These are phyloP conservation scores for Metarhizium rileyi DNA, from an alignment of 2,329 filamentous ascomycete species.

Conservation along the genomic window DNA sequence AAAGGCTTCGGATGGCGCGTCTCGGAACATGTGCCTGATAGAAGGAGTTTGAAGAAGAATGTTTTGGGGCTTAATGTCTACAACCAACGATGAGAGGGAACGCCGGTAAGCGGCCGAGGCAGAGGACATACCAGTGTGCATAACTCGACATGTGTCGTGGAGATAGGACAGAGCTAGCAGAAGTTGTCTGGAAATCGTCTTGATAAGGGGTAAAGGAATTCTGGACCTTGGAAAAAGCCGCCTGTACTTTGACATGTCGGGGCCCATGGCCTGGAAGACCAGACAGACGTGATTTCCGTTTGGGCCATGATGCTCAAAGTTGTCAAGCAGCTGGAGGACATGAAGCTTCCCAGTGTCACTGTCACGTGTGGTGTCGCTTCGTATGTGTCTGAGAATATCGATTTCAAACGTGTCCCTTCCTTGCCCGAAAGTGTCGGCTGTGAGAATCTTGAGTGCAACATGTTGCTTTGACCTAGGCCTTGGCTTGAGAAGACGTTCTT, in stretches of 20 bases:
- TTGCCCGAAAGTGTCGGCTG: slow-evolving; percentile 10
- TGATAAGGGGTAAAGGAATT: slow-evolving; percentile 10
- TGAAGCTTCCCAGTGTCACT: slow-evolving; percentile 8
- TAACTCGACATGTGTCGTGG: slow-evolving; percentile 13
- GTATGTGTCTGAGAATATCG: slow-evolving; percentile 11
- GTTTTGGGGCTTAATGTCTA: slow-evolving; percentile 18
- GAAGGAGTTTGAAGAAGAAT: slow-evolving; percentile 14
- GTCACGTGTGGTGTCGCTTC: slow-evolving; percentile 9
- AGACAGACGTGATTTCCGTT: slow-evolving; percentile 22
- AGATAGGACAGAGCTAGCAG: slow-evolving; percentile 12
- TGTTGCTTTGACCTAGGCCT: slow-evolving; percentile 10
- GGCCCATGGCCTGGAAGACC: slow-evolving; percentile 21
- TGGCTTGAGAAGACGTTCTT: neutral
- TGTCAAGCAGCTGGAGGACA: slow-evolving; percentile 13
- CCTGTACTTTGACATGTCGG: slow-evolving; percentile 12
- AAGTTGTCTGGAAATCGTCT: slow-evolving; percentile 11
- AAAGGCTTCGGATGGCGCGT: slow-evolving; percentile 3
- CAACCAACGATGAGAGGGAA: neutral
- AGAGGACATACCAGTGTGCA: slow-evolving; percentile 13
- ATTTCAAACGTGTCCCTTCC: slow-evolving; percentile 12
- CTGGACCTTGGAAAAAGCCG: slow-evolving; percentile 1
- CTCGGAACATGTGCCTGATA: slow-evolving; percentile 13
- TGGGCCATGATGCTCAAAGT: slow-evolving; percentile 19
- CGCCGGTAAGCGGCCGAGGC: neutral
- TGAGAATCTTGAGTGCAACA: slow-evolving; percentile 19